Evolutionary conservation across 805 yeast species (phyloP).

Genomic region (Komagataella phaffii): DNA sequence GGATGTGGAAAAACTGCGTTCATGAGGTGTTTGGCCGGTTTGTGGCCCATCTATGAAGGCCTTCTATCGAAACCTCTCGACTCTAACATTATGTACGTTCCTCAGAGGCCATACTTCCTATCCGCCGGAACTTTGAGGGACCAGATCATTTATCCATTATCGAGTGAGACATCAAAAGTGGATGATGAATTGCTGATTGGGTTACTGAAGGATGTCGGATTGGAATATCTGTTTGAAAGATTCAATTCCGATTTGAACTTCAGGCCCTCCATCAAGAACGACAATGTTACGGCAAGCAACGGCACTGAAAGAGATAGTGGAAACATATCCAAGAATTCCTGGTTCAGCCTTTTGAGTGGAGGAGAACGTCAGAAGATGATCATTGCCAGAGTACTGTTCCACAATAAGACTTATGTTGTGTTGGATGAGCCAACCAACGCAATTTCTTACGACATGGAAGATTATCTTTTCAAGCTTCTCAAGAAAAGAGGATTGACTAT

Average conservation of each 20-base stretch:
- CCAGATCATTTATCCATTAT: constrained; percentile 79
- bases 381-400: constrained; percentile 76
- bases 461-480: constrained; percentile 65
- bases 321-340: constrained; percentile 16
- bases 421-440: constrained; percentile 94
- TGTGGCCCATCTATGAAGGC: constrained; percentile 87
- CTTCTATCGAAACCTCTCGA: constrained; percentile 64
- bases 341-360: constrained; percentile 92
- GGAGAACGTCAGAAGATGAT: constrained; percentile 89
- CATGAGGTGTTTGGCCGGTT: constrained; percentile 69
- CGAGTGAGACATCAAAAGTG: constrained; percentile 44
- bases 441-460: constrained; percentile 81
- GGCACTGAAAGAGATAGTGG: constrained; percentile 11
- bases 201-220: constrained; percentile 60
- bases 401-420: constrained; percentile 68
- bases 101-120: constrained; percentile 78
- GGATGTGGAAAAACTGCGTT: constrained; percentile 87
- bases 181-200: constrained; percentile 58
- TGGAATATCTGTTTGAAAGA: constrained; percentile 69
- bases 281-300: constrained; percentile 1
- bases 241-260: constrained; percentile 37
- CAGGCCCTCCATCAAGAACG: constrained; percentile 12
- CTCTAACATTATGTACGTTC: constrained; percentile 61
- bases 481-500: constrained; percentile 60
- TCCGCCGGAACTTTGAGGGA: constrained; percentile 73